Conservation (phyloP, 306 rosid genomes). For the Trifolium fragiferum region DNA sequence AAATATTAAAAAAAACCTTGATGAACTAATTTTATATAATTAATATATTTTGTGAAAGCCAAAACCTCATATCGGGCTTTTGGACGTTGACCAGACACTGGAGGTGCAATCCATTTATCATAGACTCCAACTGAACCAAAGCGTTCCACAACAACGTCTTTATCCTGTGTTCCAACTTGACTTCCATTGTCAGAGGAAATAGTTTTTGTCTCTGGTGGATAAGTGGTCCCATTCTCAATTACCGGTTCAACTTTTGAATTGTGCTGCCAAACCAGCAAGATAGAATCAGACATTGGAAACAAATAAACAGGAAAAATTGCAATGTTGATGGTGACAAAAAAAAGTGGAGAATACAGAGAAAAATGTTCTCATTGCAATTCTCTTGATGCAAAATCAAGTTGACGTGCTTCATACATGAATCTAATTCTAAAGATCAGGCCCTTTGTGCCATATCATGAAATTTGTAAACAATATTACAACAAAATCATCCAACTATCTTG, state of each 20-base stretch:
- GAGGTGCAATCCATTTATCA: slow-evolving; percentile 85
- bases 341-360: slow-evolving; percentile 24
- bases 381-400: slow-evolving; percentile 28
- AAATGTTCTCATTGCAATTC: slow-evolving; percentile 15
- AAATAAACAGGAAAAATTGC: slow-evolving; percentile 13
- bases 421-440: slow-evolving; percentile 33
- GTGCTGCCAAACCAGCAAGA: slow-evolving; percentile 57
- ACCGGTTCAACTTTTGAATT: slow-evolving; percentile 69
- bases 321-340: slow-evolving; percentile 24
- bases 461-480: slow-evolving; percentile 24
- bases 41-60: slow-evolving; percentile 28
- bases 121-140: slow-evolving; percentile 70
- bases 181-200: slow-evolving; percentile 75
- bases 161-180: slow-evolving; percentile 66
- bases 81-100: slow-evolving; percentile 73
- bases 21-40: slow-evolving; percentile 29
- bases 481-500: slow-evolving; percentile 14
- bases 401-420: slow-evolving; percentile 13
- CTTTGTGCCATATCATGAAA: slow-evolving; percentile 31
- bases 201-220: slow-evolving; percentile 80
- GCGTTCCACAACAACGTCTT: slow-evolving; percentile 79
- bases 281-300: slow-evolving; percentile 24
- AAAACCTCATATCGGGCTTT: slow-evolving; percentile 91
- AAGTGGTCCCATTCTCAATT: slow-evolving; percentile 69
- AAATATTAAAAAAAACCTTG: not conserved